Percentiles rank a stretch among this genome's conserved stretches.
These are phyloP conservation scores for Sporothrix sp. DNA, from an alignment of 2,329 filamentous ascomycete species.

Conservation along the genomic window DNA sequence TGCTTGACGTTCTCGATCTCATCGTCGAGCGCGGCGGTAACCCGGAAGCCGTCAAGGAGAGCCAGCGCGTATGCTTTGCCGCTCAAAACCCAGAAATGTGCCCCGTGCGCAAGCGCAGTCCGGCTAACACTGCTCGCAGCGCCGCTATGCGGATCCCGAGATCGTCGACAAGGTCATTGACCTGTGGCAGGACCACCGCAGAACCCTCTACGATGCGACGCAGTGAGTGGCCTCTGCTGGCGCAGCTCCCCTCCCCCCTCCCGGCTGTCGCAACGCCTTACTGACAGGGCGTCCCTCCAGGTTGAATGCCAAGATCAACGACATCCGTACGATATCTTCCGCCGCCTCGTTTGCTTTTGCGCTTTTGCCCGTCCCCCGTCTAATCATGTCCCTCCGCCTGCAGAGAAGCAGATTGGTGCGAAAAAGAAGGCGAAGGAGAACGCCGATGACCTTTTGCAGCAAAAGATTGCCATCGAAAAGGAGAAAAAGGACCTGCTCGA, in stretches of 20 bases:
- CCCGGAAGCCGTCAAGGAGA: conserved; percentile 84
- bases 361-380: not conserved
- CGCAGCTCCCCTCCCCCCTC: no score
- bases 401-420: conserved; percentile 19
- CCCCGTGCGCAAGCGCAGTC: no score
- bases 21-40: conserved; percentile 82
- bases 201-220: conserved; percentile 46
- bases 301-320: conserved; percentile 76
- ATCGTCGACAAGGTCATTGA: conserved; percentile 84
- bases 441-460: conserved; percentile 65
- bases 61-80: conserved; percentile 48
- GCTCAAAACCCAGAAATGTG: not conserved
- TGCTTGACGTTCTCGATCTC: conserved; percentile 61
- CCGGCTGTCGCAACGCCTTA: no score
- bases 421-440: conserved; percentile 96
- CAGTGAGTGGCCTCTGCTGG: conserved; percentile 33
- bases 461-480: conserved; percentile 58
- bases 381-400: not conserved
- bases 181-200: conserved; percentile 76
- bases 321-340: conserved; percentile 13
- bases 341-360: no score
- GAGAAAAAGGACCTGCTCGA: conserved; percentile 74
- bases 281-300: not conserved
- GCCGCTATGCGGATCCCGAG: conserved; percentile 69
- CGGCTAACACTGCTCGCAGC: conserved; percentile 22